phyloP scores from a whole-genome alignment of 2,329 filamentous ascomycete genomes.

The Trematosphaeria pertusa region DNA sequence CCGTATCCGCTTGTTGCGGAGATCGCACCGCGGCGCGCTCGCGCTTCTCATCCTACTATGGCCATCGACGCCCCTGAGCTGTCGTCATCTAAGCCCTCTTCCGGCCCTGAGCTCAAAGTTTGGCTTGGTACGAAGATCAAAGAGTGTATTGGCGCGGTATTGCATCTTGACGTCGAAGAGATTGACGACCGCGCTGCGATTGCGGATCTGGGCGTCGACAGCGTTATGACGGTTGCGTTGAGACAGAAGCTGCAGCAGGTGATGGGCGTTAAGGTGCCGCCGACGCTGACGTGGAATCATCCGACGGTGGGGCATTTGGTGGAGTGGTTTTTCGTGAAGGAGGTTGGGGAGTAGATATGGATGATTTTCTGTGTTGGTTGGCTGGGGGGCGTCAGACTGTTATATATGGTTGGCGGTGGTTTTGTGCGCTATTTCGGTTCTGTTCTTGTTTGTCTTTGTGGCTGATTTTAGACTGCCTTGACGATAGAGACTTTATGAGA shows the following conservation, averaged over 20 bases:
- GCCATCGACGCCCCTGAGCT: neutral
- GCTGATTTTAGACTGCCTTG: too few relatives aligned
- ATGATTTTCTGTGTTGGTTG: too few relatives aligned
- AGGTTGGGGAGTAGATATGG: constrained; percentile 4
- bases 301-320: constrained; percentile 50
- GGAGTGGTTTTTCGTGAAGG: constrained; percentile 44
- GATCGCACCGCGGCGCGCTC: constrained; percentile 19
- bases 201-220: constrained; percentile 51
- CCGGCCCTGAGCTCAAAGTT: constrained; percentile 35
- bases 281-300: constrained; percentile 51
- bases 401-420: too few relatives aligned
- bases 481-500: too few relatives aligned
- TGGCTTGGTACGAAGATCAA: constrained; percentile 42
- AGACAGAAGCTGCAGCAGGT: constrained; percentile 44
- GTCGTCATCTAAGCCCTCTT: constrained; percentile 9
- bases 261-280: constrained; percentile 47
- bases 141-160: constrained; percentile 41
- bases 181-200: constrained; percentile 45
- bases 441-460: too few relatives aligned
- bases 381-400: too few relatives aligned
- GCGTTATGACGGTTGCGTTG: constrained; percentile 50
- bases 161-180: constrained; percentile 43
- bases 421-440: too few relatives aligned
- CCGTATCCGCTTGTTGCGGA: constrained; percentile 24
- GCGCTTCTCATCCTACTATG: neutral